A percentile compares a stretch with the other conserved stretches of the same genome.
These are phyloP conservation scores for Penicillium sp. DNA, from an alignment of 2,329 filamentous ascomycete species.

Conservation along the genomic window DNA sequence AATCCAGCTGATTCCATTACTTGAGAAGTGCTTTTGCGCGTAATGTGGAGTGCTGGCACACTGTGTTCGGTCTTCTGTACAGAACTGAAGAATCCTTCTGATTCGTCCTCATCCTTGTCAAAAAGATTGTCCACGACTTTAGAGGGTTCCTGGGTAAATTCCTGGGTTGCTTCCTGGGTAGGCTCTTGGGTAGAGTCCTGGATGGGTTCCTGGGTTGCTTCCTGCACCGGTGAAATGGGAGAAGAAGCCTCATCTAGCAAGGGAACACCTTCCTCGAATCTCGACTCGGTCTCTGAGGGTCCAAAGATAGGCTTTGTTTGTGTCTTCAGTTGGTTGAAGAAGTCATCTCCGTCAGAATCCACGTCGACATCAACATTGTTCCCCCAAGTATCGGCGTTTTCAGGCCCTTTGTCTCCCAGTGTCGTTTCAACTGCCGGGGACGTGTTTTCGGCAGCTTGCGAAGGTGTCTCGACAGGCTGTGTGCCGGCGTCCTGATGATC, in stretches of 20 bases:
- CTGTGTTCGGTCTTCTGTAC: conserved; percentile 19
- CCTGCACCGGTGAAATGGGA: conserved; percentile 26
- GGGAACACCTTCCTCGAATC: conserved; percentile 73
- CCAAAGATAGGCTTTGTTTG: conserved; percentile 45
- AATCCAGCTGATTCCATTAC: conserved; percentile 60
- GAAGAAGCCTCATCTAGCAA: conserved; percentile 53
- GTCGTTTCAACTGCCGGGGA: conserved; percentile 7
- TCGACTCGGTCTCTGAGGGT: conserved; percentile 54
- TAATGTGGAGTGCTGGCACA: conserved; percentile 8
- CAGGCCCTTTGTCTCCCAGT: conserved; percentile 16
- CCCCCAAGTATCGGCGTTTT: conserved; percentile 48
- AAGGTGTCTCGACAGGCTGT: conserved; percentile 6
- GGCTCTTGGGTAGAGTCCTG: too few species aligned
- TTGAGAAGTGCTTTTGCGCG: conserved; percentile 71
- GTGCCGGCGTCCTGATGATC: neutral
- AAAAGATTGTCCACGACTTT: conserved; percentile 39
- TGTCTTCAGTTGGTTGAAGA: conserved; percentile 60
- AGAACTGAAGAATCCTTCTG: conserved; percentile 42
- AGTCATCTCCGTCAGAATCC: conserved; percentile 57
- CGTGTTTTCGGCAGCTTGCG: conserved; percentile 1
- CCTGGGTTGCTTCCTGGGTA: conserved; percentile 32
- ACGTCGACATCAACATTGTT: conserved; percentile 53
- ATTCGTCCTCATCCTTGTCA: conserved; percentile 40
- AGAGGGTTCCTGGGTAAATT: conserved; percentile 30
- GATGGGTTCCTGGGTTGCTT: conserved; percentile 33